phyloP scores from a whole-genome alignment of 2,329 filamentous ascomycete genomes.

The Biscogniauxia marginata region DNA sequence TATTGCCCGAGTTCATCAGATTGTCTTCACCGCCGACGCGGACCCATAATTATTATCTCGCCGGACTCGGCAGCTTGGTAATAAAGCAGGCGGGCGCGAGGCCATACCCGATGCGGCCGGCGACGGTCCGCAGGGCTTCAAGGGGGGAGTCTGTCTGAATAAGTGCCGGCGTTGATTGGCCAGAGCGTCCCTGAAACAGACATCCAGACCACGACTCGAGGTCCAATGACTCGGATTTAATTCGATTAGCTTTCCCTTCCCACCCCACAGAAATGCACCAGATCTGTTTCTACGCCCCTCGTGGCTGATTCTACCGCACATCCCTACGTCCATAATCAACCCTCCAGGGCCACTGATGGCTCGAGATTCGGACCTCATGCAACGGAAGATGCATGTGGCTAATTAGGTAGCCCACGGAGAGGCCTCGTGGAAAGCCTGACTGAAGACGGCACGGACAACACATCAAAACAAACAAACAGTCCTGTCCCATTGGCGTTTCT shows the following conservation, averaged over 20 bases:
- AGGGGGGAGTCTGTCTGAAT: neutral
- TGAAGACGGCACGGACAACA: slow-evolving; percentile 13
- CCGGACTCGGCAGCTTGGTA: neutral
- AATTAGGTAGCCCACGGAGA: neutral
- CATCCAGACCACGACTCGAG: slow-evolving; percentile 7
- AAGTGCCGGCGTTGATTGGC: slow-evolving; percentile 17
- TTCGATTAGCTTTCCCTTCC: neutral
- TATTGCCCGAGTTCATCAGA: neutral
- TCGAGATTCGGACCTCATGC: too few relatives aligned
- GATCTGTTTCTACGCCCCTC: slow-evolving; percentile 6
- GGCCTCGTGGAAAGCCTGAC: slow-evolving; percentile 6
- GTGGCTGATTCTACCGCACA: slow-evolving; percentile 15
- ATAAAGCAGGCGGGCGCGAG: neutral
- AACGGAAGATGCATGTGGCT: neutral
- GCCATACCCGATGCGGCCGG: slow-evolving; percentile 14
- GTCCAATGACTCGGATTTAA: slow-evolving; percentile 9
- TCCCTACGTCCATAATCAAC: neutral
- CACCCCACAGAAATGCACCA: too few relatives aligned
- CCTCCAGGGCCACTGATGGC: too few relatives aligned
- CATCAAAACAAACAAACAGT: slow-evolving; percentile 17
- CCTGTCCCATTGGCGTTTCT: neutral
- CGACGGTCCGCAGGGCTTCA: neutral
- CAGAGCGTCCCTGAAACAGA: slow-evolving; percentile 11
- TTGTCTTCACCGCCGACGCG: neutral
- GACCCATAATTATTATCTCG: neutral